Base-by-base conservation (phyloP, 345 rosid species). In the Gossypium stocksii region DNA sequence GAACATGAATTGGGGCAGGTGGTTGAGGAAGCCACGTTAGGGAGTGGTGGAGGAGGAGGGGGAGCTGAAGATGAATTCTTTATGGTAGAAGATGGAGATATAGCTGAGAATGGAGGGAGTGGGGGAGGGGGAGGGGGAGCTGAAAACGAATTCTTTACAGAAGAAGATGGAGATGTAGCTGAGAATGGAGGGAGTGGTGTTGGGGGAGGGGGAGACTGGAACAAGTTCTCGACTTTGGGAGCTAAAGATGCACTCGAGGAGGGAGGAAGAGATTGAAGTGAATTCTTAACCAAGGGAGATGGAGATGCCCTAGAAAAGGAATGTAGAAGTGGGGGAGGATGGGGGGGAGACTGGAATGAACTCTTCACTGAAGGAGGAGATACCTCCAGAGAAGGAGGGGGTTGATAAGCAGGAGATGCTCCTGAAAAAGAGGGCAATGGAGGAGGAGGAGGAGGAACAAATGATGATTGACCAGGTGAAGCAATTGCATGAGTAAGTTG, bases 1-100 rank as follows among this genome's bases (percentile, higher is more conserved):
- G 79, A 81, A 69, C 83, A 78, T 73, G 79, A 70, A 8, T 73
- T 65, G 41, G 81, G 76, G 49, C 71, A 83, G 57, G 72, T 15
- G 46, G 79, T 52, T 53, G 85, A 71, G n/a, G 73, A 79, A 70
- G 70, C 59, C 64, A 46, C 57, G 29, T 20, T 23, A 67, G 85
- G 73, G 61, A 78, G 75, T 38, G 73, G 82, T 2, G 82, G 82
- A 22, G 82, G 70, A 74, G 62, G 77, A 66, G 44, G 46, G 66
- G 79, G 72, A 15, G 63, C 9, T 59, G 82, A 52, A 64, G 65
- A 62, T 4, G 72, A 77, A 51, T 46, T 51, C 10, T 67, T 76
- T 27, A 41, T 13, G 5, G 45, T 49, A 49, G 45, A 69, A 7
- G 76, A 58, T 23, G 66, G 73, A 65, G 52, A 77, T 43, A 46